phyloP scores from a whole-genome alignment of 768 basidiomycete genomes.

The Phallus indusiatus region DNA sequence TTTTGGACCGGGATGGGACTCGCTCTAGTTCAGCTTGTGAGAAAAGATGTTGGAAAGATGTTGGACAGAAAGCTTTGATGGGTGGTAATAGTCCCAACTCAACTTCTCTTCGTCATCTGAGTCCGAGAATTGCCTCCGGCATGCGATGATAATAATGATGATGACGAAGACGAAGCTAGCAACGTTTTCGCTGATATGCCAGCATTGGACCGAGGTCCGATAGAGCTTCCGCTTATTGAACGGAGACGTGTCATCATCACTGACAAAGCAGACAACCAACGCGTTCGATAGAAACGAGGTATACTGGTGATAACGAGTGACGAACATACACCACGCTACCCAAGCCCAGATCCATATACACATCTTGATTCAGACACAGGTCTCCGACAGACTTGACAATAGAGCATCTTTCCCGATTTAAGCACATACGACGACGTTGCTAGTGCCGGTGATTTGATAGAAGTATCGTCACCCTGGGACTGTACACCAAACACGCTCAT shows the following conservation, averaged over 20 bases:
- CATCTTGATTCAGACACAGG: conserved; percentile 3
- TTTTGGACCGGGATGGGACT: too few relatives aligned
- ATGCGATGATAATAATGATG: too few relatives aligned
- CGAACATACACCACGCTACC: background rate
- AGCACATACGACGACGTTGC: background rate
- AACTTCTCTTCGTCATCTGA: background rate
- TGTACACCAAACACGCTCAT: conserved; percentile 27
- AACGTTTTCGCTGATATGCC: conserved; percentile 27
- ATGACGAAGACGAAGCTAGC: too few relatives aligned
- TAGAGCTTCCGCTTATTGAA: conserved; percentile 31
- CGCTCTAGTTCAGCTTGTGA: too few relatives aligned
- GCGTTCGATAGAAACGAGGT: conserved; percentile 2
- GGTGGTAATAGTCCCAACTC: too few relatives aligned
- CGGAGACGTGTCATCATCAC: conserved; percentile 1
- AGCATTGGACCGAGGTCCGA: conserved; percentile 69
- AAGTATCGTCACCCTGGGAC: too few relatives aligned
- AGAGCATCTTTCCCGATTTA: conserved; percentile 3
- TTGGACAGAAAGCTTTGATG: too few relatives aligned
- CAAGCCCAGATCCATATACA: background rate
- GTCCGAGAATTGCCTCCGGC: background rate
- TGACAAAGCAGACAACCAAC: background rate
- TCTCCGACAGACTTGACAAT: conserved; percentile 11
- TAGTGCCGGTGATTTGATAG: conserved; percentile 14
- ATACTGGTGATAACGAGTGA: conserved; percentile 9
- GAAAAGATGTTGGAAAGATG: too few relatives aligned